Evolutionary conservation across 257 asterid genomes (phyloP).

Genomic region (Gentiana straminea): DNA sequence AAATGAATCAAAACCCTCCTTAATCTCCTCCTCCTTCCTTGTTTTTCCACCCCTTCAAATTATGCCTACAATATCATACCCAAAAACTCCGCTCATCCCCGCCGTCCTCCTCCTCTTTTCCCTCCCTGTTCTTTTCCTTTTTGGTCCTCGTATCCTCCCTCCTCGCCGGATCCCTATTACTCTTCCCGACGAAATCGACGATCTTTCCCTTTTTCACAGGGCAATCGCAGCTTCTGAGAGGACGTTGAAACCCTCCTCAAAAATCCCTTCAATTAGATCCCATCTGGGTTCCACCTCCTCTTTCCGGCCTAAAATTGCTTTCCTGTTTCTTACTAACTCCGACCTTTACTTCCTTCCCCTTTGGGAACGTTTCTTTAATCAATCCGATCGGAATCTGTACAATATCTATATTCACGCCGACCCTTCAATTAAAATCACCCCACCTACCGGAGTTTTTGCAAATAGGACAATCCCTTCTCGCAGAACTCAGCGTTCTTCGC

Average conservation of each 20-base stretch:
- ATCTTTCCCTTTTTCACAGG: slow-evolving; percentile 71
- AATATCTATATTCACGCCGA: slow-evolving; percentile 83
- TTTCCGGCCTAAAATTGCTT: slow-evolving; percentile 80
- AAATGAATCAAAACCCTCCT: background rate
- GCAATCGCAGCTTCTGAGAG: slow-evolving; percentile 49
- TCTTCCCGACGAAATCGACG: slow-evolving; percentile 77
- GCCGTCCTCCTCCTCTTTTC: slow-evolving; percentile 53
- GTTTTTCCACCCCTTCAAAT: background rate
- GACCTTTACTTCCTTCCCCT: slow-evolving; percentile 61
- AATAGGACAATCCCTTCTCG: slow-evolving; percentile 45
- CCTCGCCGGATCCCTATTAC: slow-evolving; percentile 61
- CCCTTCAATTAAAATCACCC: slow-evolving; percentile 36
- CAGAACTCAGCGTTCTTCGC: slow-evolving; percentile 84
- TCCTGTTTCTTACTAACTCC: slow-evolving; percentile 73
- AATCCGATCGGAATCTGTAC: slow-evolving; percentile 34
- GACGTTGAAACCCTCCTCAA: slow-evolving; percentile 6
- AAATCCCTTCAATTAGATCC: slow-evolving; percentile 50
- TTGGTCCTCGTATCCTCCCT: slow-evolving; percentile 60
- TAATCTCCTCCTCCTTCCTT: background rate
- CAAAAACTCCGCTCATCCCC: slow-evolving; percentile 53
- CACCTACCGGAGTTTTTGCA: slow-evolving; percentile 41
- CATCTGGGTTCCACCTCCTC: slow-evolving; percentile 55
- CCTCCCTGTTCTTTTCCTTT: slow-evolving; percentile 37
- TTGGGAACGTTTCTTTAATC: slow-evolving; percentile 63
- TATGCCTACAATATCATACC: slow-evolving; percentile 24